Evolutionary conservation across 208 protist species (phyloP).

Genomic region (Trichomonas vaginalis): DNA sequence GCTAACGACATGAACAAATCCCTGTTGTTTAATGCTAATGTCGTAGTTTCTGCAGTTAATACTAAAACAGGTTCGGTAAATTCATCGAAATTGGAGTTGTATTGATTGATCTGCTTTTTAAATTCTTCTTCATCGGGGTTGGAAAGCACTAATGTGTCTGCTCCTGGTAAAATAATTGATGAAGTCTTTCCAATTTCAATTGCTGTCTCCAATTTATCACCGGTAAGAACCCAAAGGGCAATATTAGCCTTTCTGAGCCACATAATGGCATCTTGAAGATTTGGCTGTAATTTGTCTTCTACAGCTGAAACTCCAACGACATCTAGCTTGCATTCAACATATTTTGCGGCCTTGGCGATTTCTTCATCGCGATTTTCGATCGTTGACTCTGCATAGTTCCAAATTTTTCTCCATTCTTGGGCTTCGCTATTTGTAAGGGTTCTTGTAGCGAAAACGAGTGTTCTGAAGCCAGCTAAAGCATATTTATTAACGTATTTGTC

Average conservation of each 20-base stretch:
- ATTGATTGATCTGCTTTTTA: neutral
- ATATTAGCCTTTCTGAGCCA: slow-evolving; percentile 51
- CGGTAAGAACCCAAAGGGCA: slow-evolving; percentile 88
- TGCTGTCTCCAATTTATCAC: slow-evolving; percentile 72
- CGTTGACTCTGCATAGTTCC: neutral
- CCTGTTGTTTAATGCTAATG: neutral
- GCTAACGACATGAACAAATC: slow-evolving; percentile 22
- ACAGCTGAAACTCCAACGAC: slow-evolving; percentile 30
- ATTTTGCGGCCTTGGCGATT: neutral
- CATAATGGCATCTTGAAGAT: slow-evolving; percentile 53
- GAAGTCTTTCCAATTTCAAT: slow-evolving; percentile 35
- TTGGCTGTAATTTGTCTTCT: slow-evolving; percentile 68
- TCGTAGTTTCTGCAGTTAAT: neutral
- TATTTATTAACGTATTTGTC: neutral
- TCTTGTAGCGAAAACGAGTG: neutral
- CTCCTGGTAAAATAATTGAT: slow-evolving; percentile 20
- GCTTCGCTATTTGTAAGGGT: neutral
- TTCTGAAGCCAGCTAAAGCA: neutral
- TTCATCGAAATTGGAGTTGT: neutral
- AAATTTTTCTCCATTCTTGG: neutral
- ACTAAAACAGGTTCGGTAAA: neutral
- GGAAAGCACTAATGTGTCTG: neutral
- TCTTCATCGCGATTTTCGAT: neutral
- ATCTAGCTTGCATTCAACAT: slow-evolving; percentile 19
- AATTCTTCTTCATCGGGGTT: neutral